phyloP scores from a whole-genome alignment of 1,139 yeast genomes.

The Arxiozyma bovina region DNA sequence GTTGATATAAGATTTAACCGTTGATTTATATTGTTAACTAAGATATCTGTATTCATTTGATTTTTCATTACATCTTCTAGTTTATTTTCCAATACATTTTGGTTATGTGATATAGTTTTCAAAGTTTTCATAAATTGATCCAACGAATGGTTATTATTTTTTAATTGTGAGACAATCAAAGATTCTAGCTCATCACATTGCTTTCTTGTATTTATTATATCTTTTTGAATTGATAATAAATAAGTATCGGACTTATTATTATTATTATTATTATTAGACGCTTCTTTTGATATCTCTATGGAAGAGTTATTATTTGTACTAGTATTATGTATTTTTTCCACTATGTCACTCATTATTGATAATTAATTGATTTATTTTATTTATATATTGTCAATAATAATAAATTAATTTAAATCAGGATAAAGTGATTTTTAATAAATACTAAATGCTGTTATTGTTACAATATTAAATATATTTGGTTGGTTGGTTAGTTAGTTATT shows the following conservation, averaged over 20 bases:
- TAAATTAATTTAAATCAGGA: background rate
- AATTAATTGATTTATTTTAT: background rate
- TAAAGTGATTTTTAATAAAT: too few species aligned
- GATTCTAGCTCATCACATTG: slow-evolving; percentile 14
- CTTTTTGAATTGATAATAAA: slow-evolving; percentile 6
- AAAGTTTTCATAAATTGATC: slow-evolving; percentile 20
- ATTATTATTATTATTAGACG: background rate
- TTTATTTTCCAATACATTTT: slow-evolving; percentile 28
- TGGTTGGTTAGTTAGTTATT: too few species aligned
- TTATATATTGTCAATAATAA: background rate
- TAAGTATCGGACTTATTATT: background rate
- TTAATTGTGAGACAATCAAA: slow-evolving; percentile 15
- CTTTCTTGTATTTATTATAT: slow-evolving; percentile 5
- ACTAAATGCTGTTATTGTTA: too few species aligned
- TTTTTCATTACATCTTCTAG: slow-evolving; percentile 30
- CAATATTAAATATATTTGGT: too few species aligned
- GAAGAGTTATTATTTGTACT: background rate
- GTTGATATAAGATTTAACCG: slow-evolving; percentile 14
- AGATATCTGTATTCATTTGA: slow-evolving; percentile 30
- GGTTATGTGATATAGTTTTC: slow-evolving; percentile 28
- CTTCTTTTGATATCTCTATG: too few species aligned
- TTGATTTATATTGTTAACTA: slow-evolving; percentile 26
- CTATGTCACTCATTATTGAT: background rate
- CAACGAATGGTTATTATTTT: slow-evolving; percentile 13
- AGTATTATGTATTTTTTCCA: background rate